Percentiles rank a stretch among this genome's conserved stretches.
Evolutionary conservation across 2,329 filamentous ascomycete species (phyloP).

Genomic region (Fusarium graminum): DNA sequence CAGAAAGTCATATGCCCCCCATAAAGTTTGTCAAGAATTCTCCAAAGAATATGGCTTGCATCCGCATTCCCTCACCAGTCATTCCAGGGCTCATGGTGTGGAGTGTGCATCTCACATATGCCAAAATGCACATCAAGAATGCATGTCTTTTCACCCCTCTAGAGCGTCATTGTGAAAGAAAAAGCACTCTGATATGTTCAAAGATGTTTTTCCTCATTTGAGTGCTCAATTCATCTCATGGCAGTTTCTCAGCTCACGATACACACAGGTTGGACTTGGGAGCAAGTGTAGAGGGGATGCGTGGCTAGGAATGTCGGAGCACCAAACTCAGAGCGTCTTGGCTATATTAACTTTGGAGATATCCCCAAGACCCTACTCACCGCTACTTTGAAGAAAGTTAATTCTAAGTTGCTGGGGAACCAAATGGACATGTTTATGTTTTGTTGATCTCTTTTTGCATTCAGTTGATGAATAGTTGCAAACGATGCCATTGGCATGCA

Average conservation of each 20-base stretch:
- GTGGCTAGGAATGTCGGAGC: slow-evolving; percentile 28
- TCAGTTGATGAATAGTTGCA: slow-evolving; percentile 10
- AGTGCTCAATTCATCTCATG: neutral
- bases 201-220: neutral
- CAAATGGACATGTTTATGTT: slow-evolving; percentile 26
- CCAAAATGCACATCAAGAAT: slow-evolving; percentile 36
- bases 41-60: slow-evolving; percentile 41
- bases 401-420: slow-evolving; percentile 40
- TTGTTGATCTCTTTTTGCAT: slow-evolving; percentile 24
- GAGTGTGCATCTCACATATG: slow-evolving; percentile 38
- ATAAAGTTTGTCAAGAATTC: slow-evolving; percentile 42
- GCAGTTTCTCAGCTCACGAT: neutral
- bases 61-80: slow-evolving; percentile 40
- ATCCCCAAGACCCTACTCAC: slow-evolving; percentile 32
- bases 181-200: neutral
- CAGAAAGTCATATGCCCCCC: slow-evolving; percentile 32
- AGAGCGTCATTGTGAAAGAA: neutral
- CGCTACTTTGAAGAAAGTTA: slow-evolving; percentile 33
- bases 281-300: neutral
- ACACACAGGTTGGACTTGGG: neutral
- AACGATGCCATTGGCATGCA: slow-evolving; percentile 6
- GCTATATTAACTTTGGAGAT: slow-evolving; percentile 35
- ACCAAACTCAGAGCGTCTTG: slow-evolving; percentile 25
- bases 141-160: slow-evolving; percentile 31
- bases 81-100: slow-evolving; percentile 40